A percentile compares a stretch with the other conserved stretches of the same genome.
phyloP scores from a whole-genome alignment of 768 basidiomycete species.

The Calocera viscosa region DNA sequence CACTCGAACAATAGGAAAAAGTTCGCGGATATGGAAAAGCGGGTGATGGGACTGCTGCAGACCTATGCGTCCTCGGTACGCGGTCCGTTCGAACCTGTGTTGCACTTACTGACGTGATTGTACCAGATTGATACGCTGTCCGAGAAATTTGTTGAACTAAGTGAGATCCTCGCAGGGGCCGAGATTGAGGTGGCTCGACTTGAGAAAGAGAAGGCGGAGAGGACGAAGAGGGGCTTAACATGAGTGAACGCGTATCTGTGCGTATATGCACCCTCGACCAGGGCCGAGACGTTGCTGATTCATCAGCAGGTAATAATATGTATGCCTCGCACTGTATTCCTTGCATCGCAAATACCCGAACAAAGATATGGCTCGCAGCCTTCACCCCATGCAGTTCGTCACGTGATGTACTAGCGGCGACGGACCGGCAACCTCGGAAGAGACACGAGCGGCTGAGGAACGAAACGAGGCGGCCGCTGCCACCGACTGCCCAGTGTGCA shows the following conservation, averaged over 20 bases:
- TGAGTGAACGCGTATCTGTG: neutral
- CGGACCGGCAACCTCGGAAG: too few relatives aligned
- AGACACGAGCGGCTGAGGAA: too few relatives aligned
- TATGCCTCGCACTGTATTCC: too few relatives aligned
- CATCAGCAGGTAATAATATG: too few relatives aligned
- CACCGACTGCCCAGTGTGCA: too few relatives aligned
- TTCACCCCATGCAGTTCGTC: too few relatives aligned
- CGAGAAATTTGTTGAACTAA: conserved; percentile 76
- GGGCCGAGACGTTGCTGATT: too few relatives aligned
- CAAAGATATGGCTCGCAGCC: too few relatives aligned
- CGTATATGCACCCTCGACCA: neutral
- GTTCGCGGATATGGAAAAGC: conserved; percentile 50
- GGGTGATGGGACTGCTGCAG: conserved; percentile 53
- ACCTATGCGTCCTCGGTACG: conserved; percentile 58
- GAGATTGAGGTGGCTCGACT: conserved; percentile 47
- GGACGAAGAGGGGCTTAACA: conserved; percentile 40
- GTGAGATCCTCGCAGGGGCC: conserved; percentile 56
- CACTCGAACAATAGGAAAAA: conserved; percentile 47
- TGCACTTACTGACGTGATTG: neutral
- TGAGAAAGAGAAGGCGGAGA: conserved; percentile 51
- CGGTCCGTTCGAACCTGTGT: neutral
- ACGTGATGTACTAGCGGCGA: too few relatives aligned
- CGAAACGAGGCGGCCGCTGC: too few relatives aligned
- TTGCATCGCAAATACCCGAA: too few relatives aligned
- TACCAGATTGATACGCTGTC: conserved; percentile 64